Base-by-base conservation (phyloP, 805 yeast genomes). In the Zygosaccharomyces kombuchaensis region DNA sequence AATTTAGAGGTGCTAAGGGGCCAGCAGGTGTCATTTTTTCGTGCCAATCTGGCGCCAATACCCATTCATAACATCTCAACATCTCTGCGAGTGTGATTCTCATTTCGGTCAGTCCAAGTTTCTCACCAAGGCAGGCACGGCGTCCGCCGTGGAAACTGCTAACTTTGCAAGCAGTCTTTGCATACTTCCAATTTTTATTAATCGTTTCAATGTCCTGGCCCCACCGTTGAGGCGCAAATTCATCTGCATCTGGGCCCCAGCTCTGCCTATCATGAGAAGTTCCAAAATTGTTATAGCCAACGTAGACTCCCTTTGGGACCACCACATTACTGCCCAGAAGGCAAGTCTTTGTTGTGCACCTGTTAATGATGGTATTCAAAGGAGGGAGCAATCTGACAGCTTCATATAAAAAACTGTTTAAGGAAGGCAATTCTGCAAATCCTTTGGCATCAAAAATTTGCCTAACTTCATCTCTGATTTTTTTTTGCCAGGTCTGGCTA, bases 381-480 rank as follows among this genome's bases (percentile, higher is more conserved):
- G 84, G 84, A 1, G 84, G 84, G 40, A 67, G 72, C 60, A 71
- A 58, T 41, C 84, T 63, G 14, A 77, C 56, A 0, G 78, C 71
- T 60, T 86, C 95, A 43, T 73, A 72, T 2, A 84, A 57, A 19
- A 85, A 70, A 0, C 89, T 86, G 54, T 78, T 74, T 46, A 85
- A 60, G 41, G 74, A 72, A 1, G 84, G 83, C 30, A 82, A 63
- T 8, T 67, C 66, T 49, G 81, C 87, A 13, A 84, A 67, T 0
- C 63, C 66, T 31, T 71, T 73, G 53, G 52, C 43, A 44, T 63
- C 51, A 21, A 45, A 40, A 13, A 58, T 43, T 23, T 39, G 19
- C 26, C 37, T 23, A 9, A 78, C 57, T 62, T 86, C 93, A 1
- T 67, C 46, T 27, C 66, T 65, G 14, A 86, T 64, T 29, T 56